Conservation (phyloP, 148 eudicot genomes). For the Arctostaphylos glauca region DNA sequence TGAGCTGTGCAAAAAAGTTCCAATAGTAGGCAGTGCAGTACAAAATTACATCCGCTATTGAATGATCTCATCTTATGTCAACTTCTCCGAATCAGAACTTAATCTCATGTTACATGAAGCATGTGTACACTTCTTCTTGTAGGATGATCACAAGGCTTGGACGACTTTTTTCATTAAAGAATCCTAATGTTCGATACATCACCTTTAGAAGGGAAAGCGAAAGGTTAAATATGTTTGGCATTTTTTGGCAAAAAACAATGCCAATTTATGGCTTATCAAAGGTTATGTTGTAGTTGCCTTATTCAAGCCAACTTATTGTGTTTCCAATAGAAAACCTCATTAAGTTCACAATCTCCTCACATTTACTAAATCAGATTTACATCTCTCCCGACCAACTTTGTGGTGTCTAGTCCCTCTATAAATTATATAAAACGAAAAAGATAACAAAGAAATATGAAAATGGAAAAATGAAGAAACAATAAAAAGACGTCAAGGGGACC, state of each 20-base stretch:
- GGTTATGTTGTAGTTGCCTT: not conserved
- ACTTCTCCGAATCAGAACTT: not conserved
- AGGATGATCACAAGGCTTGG: not conserved
- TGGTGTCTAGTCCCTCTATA: not conserved
- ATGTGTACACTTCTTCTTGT: not conserved
- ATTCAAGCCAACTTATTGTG: not conserved
- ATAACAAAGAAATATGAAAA: not conserved
- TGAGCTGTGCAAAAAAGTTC: not conserved
- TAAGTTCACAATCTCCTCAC: not conserved
- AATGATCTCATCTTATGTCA: not conserved
- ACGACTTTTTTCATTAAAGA: not conserved
- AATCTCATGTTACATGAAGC: not conserved
- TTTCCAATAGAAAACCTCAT: not conserved
- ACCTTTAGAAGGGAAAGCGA: not conserved
- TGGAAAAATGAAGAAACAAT: not conserved
- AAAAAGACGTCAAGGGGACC: not conserved
- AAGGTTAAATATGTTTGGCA: not conserved
- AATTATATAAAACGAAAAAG: not conserved
- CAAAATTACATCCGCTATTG: not conserved
- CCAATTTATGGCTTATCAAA: not conserved
- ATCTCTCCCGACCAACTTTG: not conserved
- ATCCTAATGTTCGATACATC: not conserved
- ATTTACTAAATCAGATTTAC: not conserved
- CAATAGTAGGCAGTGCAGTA: not conserved
- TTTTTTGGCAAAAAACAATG: not conserved